Percentiles rank a stretch among this genome's conserved stretches.
These are phyloP conservation scores for Lactarius evosmus DNA, from an alignment of 768 basidiomycete genomes.

Conservation along the genomic window DNA sequence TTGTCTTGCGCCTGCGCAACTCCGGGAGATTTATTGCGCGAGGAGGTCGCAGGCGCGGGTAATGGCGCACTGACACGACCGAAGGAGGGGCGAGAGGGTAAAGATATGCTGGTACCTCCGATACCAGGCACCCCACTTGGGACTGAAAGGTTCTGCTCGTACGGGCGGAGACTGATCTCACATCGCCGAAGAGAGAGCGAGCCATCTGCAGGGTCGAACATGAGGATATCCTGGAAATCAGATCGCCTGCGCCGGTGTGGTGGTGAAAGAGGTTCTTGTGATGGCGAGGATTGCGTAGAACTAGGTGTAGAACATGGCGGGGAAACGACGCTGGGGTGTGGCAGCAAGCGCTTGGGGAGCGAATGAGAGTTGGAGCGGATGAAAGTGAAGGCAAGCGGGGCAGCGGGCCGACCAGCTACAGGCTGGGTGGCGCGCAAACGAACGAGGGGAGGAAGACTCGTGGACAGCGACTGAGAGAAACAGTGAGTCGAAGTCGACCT, in stretches of 20 bases:
- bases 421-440: constrained; percentile 43
- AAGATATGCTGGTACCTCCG: constrained; percentile 55
- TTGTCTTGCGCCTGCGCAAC: constrained; percentile 39
- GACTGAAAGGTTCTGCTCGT: constrained; percentile 30
- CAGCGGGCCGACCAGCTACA: constrained; percentile 30
- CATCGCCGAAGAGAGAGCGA: constrained; percentile 55
- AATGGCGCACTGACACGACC: constrained; percentile 38
- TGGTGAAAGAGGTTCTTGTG: constrained; percentile 33
- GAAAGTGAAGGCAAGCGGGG: constrained; percentile 57
- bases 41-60: constrained; percentile 23
- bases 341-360: constrained; percentile 43
- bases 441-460: constrained; percentile 54
- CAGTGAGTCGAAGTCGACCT: constrained; percentile 12
- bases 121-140: constrained; percentile 34
- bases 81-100: constrained; percentile 51
- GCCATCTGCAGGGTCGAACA: constrained; percentile 62
- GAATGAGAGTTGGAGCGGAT: constrained; percentile 38
- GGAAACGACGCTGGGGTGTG: constrained; percentile 31
- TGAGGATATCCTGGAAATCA: constrained; percentile 62
- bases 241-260: constrained; percentile 34
- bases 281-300: constrained; percentile 33
- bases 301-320: constrained; percentile 34
- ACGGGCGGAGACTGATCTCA: constrained; percentile 40
- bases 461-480: constrained; percentile 48
- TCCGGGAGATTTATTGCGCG: constrained; percentile 33